phyloP scores from a whole-genome alignment of 2,329 filamentous ascomycete species.

The Alternaria rosae region DNA sequence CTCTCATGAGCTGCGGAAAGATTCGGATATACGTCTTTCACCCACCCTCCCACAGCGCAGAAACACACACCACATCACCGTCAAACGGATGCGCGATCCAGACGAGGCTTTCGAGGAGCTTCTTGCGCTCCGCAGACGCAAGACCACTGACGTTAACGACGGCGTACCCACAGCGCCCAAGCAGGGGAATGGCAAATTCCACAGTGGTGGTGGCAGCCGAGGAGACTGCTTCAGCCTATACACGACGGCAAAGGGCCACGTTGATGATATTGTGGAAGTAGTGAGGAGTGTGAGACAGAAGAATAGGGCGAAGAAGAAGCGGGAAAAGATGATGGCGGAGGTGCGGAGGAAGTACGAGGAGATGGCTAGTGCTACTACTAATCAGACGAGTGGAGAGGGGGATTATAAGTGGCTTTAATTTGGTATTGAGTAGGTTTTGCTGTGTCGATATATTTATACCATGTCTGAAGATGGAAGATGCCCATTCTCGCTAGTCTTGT shows the following conservation, averaged over 20 bases:
- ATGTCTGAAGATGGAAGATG: neutral
- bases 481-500: too few species aligned
- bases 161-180: neutral
- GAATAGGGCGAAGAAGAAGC: neutral
- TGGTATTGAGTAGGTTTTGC: neutral
- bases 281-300: neutral
- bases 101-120: neutral
- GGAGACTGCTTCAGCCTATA: neutral
- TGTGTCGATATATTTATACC: neutral
- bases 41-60: neutral
- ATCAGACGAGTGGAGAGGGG: neutral
- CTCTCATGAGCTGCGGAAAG: neutral
- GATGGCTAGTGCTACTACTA: neutral
- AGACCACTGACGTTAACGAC: neutral
- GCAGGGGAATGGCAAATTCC: accelerated
- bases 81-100: neutral
- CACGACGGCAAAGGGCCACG: neutral
- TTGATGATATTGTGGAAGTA: neutral
- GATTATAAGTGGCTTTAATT: neutral
- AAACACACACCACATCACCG: neutral
- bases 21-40: neutral
- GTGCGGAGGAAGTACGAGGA: neutral
- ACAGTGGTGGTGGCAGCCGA: accelerated
- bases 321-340: neutral
- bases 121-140: neutral